Base-by-base conservation (phyloP, 176 grass and related monocot species). In the Saccharum spontaneum region DNA sequence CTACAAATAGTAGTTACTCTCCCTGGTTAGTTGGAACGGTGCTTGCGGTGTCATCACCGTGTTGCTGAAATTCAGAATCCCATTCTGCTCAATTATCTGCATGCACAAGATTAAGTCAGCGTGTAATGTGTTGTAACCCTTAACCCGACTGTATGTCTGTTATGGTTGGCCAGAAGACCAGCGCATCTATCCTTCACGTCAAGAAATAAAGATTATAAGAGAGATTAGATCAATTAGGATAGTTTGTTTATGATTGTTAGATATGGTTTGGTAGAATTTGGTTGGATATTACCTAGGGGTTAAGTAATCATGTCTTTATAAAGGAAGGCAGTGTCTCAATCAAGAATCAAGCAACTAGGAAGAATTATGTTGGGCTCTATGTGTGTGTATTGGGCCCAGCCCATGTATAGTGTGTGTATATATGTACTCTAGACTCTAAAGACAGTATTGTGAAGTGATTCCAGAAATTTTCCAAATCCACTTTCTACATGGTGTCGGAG, bases 11-110 rank as follows among this genome's bases (percentile, higher is more conserved):
- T 64, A 43, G 54, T 39, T 80, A 65, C 62, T 69, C 15, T 71
- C 76, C 43, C 75, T 88, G 75, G 80, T 61, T 82, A 16, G 48
- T 70, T 78, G 88, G 60, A 69, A 87, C 17, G 91, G 73, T 39
- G 85, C 24, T 18, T 85, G 84, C 26, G 73, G 85, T 33, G 55
- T 88, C 73, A 90, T 73, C 11, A 17, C 18, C n/a, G 16, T 87
- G 50, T 23, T 3, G n/a, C 60, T 22, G 12, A 50, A 39, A 70
- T 79, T 64, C n/a, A 90, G 54, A 79, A 93, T 81, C 31, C 73
- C 60, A 75, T 68, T 85, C 82, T 90, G 88, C 85, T 88, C 85
- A 15, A 79, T 71, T 80, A 90, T 66, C 91, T 93, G 79, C 34
- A 79, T 16, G 18, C 20, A 77, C 69, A 73, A 86, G 34, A 80